phyloP scores from a whole-genome alignment of 176 grass and related monocot genomes.

The Triticum timopheevii region DNA sequence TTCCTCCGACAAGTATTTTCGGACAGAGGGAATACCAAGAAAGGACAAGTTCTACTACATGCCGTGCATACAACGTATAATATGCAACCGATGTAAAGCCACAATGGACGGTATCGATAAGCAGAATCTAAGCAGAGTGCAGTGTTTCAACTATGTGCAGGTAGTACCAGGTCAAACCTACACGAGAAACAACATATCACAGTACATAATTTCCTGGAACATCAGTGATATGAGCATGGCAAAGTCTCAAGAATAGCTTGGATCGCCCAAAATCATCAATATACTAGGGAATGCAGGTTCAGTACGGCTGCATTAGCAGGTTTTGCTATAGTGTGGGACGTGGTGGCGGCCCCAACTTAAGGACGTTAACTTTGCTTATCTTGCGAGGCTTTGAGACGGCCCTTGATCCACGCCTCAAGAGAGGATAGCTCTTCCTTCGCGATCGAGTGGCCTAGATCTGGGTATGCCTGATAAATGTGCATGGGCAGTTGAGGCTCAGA shows the following conservation, averaged over 20 bases:
- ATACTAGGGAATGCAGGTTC: background rate
- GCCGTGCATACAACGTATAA: no score
- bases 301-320: background rate
- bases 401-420: constrained; percentile 78
- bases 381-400: constrained; percentile 49
- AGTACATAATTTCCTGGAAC: background rate
- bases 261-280: background rate
- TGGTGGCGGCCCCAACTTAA: background rate
- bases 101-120: no score
- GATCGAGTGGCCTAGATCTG: constrained; percentile 78
- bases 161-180: background rate
- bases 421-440: constrained; percentile 53
- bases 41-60: no score
- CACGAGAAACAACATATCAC: background rate
- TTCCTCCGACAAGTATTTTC: no score
- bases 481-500: background rate
- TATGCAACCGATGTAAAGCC: no score
- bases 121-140: background rate
- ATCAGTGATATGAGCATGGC: background rate
- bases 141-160: no score
- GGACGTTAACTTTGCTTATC: constrained; percentile 24
- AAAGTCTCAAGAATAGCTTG: background rate
- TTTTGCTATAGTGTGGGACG: background rate
- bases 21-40: no score
- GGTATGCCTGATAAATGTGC: constrained; percentile 62